phyloP scores from a whole-genome alignment of 768 basidiomycete species.

The Mycena belliarum region DNA sequence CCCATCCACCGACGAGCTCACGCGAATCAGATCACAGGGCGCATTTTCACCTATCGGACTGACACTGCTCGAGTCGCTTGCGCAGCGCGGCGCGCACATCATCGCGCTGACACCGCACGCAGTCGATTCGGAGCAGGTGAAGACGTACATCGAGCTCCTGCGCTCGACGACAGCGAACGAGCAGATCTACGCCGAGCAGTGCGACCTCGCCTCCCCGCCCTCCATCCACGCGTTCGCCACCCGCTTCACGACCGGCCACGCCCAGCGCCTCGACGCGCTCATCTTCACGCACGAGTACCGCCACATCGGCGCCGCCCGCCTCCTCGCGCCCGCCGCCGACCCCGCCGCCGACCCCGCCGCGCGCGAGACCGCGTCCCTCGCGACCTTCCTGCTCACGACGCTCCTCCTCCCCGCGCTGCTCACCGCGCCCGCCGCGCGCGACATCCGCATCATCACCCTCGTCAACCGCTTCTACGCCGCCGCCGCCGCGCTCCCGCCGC shows the following conservation, averaged over 20 bases:
- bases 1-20: background rate
- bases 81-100: conserved; percentile 75
- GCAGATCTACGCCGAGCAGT: conserved; percentile 77
- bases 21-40: conserved; percentile 44
- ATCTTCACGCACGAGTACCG: conserved; percentile 79
- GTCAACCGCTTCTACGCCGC: conserved; percentile 92
- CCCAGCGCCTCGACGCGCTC: conserved; percentile 75
- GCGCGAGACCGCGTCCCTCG: conserved; percentile 39
- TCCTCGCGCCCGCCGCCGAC: conserved; percentile 19
- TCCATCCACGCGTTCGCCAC: conserved; percentile 72
- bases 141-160: conserved; percentile 66
- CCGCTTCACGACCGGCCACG: conserved; percentile 62
- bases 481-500: conserved; percentile 47
- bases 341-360: background rate
- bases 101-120: conserved; percentile 70
- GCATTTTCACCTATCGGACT: conserved; percentile 75
- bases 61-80: conserved; percentile 64
- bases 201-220: conserved; percentile 65
- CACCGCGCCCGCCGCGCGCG: conserved; percentile 82
- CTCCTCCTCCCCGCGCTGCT: conserved; percentile 79
- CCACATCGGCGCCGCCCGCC: conserved; percentile 50
- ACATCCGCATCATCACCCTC: conserved; percentile 85
- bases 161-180: conserved; percentile 73
- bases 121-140: conserved; percentile 51
- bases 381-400: conserved; percentile 78